Base-by-base conservation (phyloP, 2,329 filamentous ascomycete species). In the Ilyonectria destructans region DNA sequence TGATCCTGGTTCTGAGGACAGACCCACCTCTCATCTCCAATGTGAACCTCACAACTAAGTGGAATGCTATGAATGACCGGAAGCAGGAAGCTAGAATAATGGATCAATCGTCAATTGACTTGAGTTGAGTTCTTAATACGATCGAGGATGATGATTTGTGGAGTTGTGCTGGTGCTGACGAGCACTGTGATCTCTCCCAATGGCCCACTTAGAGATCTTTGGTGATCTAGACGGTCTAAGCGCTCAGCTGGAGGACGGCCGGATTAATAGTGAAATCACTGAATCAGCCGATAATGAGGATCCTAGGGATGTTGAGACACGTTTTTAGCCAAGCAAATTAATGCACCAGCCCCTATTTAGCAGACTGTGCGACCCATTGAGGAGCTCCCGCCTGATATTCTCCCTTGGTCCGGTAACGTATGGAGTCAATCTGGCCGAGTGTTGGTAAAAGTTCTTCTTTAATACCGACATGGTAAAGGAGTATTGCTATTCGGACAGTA, bases 1-100 rank as follows among this genome's bases (percentile, higher is more conserved):
- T 83, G 81, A 73, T 13, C 9, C 26, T 5, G 17, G 26, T 6
- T n/a, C 17, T 8, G 40, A 43, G 31, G 10, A 29, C 17, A 35
- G 31, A 29, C 49, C 45, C 10, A 45, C 51, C 19, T 19, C 26
- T 35, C 46, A 40, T 52, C 10, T 48, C 21, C 1, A 33, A 10
- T 4, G n/a, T 17, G 26, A 52, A 31, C 15, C 29, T 54, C 17
- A 15, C 10, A 21, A 33, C n/a, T 51, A 6, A 3, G 29, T 46
- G 31, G 49, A 23, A 21, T 54, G 31, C 31, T 15, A 21, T 7
- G 5, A 19, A n/a, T 31, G n/a, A 54, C 9, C 29, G 13, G 51
- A 52, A 6, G n/a, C 35, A 19, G 4, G 10, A 35, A 13, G 5
- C 12, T 8, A 6, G 13, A 54, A 6, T 15, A 21, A 6, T 2